Percentiles rank a stretch among this genome's conserved stretches.
These are phyloP conservation scores for Sanghuangporus baumii DNA, from an alignment of 1,284 basidiomycete genomes.

Conservation along the genomic window DNA sequence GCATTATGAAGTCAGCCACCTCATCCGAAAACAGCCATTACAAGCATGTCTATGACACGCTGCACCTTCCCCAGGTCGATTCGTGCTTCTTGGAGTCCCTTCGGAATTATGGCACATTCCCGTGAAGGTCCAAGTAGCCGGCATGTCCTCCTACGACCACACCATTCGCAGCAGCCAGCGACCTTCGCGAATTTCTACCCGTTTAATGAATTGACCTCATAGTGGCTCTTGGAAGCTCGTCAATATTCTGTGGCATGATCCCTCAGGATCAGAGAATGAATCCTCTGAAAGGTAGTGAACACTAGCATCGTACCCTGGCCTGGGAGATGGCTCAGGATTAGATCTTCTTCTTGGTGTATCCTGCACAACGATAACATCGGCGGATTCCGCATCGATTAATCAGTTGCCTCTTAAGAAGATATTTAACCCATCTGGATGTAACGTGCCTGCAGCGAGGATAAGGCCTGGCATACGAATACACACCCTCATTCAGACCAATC, in stretches of 20 bases:
- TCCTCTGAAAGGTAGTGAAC: neutral
- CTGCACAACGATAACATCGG: constrained; percentile 13
- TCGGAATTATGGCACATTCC: constrained; percentile 1
- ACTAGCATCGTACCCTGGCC: neutral
- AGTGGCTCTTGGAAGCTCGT: constrained; percentile 8
- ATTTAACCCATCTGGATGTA: constrained; percentile 12
- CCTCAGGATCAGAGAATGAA: neutral
- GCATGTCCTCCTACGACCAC: constrained; percentile 5
- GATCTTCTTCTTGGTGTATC: neutral
- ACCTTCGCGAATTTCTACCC: neutral
- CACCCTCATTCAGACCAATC: constrained; percentile 7
- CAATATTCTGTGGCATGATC: neutral
- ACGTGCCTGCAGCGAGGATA: constrained; percentile 18
- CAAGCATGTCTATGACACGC: constrained; percentile 15
- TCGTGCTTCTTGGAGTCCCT: constrained; percentile 6
- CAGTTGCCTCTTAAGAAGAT: constrained; percentile 8
- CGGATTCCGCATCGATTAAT: constrained; percentile 16
- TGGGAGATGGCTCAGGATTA: constrained; percentile 11
- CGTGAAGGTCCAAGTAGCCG: constrained; percentile 9
- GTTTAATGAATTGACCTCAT: constrained; percentile 8
- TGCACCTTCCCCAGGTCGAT: constrained; percentile 6
- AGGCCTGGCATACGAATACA: neutral
- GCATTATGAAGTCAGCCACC: constrained; percentile 10
- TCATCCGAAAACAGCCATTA: constrained; percentile 13
- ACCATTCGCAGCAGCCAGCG: neutral